A percentile compares a stretch with the other conserved stretches of the same genome.
Conservation (phyloP, 2,329 filamentous ascomycete species). For the Chlorencoelia australis region DNA sequence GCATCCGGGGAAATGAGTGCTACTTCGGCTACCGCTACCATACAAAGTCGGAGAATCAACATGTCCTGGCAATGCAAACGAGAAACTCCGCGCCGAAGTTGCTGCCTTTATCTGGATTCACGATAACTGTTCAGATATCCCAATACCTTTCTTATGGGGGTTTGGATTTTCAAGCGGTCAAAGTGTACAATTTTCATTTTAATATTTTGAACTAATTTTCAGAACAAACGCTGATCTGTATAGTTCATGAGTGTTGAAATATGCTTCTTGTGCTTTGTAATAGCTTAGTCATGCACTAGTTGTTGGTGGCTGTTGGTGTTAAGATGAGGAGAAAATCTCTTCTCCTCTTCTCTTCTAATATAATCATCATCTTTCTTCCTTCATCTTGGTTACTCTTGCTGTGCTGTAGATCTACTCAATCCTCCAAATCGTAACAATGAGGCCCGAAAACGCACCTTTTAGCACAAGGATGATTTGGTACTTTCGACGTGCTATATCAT, state of each 20-base stretch:
- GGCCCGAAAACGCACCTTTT: constrained; percentile 11
- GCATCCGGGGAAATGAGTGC: constrained; percentile 18
- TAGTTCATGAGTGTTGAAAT: too few relatives aligned
- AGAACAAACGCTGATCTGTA: constrained; percentile 7
- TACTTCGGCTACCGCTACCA: constrained; percentile 25
- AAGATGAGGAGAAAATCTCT: too few relatives aligned
- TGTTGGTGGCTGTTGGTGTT: too few relatives aligned
- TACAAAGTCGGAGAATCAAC: constrained; percentile 30
- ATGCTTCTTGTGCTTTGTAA: too few relatives aligned
- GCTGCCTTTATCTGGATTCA: constrained; percentile 32
- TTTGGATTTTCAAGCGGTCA: constrained; percentile 27
- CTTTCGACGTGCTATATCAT: constrained; percentile 1
- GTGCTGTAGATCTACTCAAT: too few relatives aligned
- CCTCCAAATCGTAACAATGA: too few relatives aligned
- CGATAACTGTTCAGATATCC: constrained; percentile 29
- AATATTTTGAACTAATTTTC: constrained; percentile 4
- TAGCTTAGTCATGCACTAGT: too few relatives aligned
- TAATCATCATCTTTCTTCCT: too few relatives aligned
- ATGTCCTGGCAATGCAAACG: constrained; percentile 32
- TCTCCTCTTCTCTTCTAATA: too few relatives aligned
- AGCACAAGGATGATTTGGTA: constrained; percentile 17
- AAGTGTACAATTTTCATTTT: constrained; percentile 16
- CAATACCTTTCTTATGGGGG: constrained; percentile 27
- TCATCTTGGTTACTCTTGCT: too few relatives aligned
- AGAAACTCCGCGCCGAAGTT: constrained; percentile 33